These are phyloP conservation scores for Saksenaea vasiformis DNA, from an alignment of 371 early-diverging fungal species.

Conservation along the genomic window DNA sequence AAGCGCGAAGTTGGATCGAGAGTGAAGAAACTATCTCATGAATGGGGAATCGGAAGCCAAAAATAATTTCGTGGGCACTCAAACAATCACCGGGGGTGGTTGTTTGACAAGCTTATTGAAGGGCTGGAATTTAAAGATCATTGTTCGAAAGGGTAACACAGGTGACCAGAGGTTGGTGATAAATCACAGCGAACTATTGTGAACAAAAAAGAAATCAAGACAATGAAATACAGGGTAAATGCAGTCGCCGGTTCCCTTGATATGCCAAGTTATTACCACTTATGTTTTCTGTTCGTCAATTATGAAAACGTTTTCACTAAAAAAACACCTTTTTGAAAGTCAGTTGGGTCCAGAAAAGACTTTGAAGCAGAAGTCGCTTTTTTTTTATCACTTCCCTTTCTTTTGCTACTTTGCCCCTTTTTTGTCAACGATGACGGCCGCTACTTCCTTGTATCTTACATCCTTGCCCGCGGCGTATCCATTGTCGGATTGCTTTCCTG, in stretches of 20 bases:
- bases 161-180: not conserved
- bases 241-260: not conserved
- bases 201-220: not conserved
- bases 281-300: not conserved
- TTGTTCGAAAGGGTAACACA: slow-evolving; percentile 1
- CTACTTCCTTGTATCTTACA: slow-evolving; percentile 1
- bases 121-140: slow-evolving; percentile 5
- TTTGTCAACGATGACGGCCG: not conserved
- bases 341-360: slow-evolving; percentile 6
- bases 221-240: slow-evolving; percentile 3
- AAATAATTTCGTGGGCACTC: slow-evolving; percentile 6
- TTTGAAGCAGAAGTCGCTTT: slow-evolving; percentile 1
- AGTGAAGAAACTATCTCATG: not conserved
- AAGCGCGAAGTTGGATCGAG: not conserved
- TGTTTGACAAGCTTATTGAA: slow-evolving; percentile 5
- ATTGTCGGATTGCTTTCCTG: slow-evolving; percentile 8
- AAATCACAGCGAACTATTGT: not conserved
- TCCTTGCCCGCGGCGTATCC: not conserved
- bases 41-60: slow-evolving; percentile 5
- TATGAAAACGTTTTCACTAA: not conserved
- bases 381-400: not conserved
- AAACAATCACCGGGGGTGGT: slow-evolving; percentile 4
- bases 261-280: not conserved
- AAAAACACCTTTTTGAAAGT: slow-evolving; percentile 4
- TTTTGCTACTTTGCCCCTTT: not conserved